Conservation (phyloP, 139 green algal species). For the Coelastrella sp. region DNA sequence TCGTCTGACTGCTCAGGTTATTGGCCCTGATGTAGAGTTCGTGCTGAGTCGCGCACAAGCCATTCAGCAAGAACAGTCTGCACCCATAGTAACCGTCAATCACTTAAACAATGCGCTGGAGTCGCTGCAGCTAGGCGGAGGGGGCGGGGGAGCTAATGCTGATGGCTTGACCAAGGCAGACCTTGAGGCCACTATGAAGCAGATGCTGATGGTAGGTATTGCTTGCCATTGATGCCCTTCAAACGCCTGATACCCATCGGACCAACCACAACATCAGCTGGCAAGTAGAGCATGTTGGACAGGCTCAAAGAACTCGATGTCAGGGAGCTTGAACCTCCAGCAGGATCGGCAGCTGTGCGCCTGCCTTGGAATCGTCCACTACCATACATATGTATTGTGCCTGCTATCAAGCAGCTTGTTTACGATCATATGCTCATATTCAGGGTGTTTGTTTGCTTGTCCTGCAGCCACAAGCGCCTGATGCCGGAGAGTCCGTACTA, state of each 20-base stretch:
- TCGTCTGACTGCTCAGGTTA: not conserved
- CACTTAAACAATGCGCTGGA: slow-evolving; percentile 47
- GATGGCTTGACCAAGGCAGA: slow-evolving; percentile 62
- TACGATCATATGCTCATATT: too few species aligned
- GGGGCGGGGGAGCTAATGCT: slow-evolving; percentile 1
- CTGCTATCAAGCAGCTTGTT: too few species aligned
- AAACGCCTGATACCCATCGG: not conserved
- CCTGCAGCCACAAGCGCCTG: slow-evolving; percentile 1
- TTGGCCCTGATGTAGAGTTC: slow-evolving; percentile 55
- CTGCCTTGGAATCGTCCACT: too few species aligned
- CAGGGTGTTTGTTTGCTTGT: too few species aligned
- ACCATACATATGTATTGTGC: too few species aligned
- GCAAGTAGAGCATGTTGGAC: too few species aligned
- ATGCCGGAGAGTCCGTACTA: slow-evolving; percentile 47
- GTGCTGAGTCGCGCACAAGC: slow-evolving; percentile 49
- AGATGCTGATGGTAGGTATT: slow-evolving; percentile 54
- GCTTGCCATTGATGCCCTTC: not conserved
- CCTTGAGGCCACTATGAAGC: slow-evolving; percentile 74
- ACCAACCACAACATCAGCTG: too few species aligned
- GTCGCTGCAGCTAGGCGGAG: not conserved
- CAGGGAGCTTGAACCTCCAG: too few species aligned
- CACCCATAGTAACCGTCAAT: slow-evolving; percentile 42
- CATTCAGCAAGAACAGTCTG: slow-evolving; percentile 45
- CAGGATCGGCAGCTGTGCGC: too few species aligned
- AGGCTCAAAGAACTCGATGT: too few species aligned